Conservation (phyloP, 495 filamentous ascomycete species). For the Neurospora sp. region DNA sequence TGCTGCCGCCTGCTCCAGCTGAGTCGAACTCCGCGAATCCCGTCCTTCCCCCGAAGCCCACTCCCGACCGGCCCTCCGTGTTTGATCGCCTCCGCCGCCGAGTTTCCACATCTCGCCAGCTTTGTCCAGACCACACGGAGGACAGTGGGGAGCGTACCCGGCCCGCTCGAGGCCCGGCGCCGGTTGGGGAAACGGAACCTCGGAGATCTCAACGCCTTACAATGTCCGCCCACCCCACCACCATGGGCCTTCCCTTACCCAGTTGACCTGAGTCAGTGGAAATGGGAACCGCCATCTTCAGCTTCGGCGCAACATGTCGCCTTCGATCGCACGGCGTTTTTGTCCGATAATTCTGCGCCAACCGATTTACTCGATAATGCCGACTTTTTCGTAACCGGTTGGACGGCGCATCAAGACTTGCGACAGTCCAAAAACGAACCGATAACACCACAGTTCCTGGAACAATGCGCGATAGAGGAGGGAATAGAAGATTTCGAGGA, state of each 20-base stretch:
- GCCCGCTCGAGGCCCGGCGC: slow-evolving; percentile 42
- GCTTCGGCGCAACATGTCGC: background rate
- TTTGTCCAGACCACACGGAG: slow-evolving; percentile 10
- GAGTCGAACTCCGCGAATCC: background rate
- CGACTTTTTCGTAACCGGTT: background rate
- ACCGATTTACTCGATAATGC: background rate
- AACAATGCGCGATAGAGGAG: background rate
- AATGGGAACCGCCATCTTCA: slow-evolving; percentile 36
- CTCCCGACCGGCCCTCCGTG: background rate
- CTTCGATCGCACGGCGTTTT: background rate
- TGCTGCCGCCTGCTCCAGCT: slow-evolving; percentile 32
- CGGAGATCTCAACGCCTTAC: slow-evolving; percentile 29
- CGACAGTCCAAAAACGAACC: background rate
- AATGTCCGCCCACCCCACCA: slow-evolving; percentile 24
- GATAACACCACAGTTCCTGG: background rate
- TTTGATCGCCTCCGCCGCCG: background rate
- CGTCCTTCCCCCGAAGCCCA: background rate
- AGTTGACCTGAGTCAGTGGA: slow-evolving; percentile 34
- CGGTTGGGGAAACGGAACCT: slow-evolving; percentile 42
- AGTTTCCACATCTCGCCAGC: background rate
- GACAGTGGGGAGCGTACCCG: slow-evolving; percentile 24
- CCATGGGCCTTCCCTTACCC: slow-evolving; percentile 30
- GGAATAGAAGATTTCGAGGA: background rate
- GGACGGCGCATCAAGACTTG: background rate
- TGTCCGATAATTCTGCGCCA: background rate